Evolutionary conservation across 1,139 yeast genomes (phyloP).

Genomic region (Saccharomycopsis hybrid): DNA sequence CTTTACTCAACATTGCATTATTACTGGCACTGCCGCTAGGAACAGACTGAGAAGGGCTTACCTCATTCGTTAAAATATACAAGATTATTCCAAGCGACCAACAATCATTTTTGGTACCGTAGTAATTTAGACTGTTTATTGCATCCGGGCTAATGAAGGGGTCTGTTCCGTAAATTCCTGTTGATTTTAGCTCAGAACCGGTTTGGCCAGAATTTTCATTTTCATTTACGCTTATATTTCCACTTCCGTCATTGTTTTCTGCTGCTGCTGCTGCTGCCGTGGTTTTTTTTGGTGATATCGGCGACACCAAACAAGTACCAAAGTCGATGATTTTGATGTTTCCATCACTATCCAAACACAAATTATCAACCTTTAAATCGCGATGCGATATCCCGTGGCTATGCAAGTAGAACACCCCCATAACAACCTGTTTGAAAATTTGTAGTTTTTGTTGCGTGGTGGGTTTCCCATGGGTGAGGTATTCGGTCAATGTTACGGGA

Average conservation of each 20-base stretch:
- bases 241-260: constrained; percentile 9
- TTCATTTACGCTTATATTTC: neutral
- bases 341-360: constrained; percentile 60
- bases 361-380: constrained; percentile 68
- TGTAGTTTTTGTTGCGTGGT: neutral
- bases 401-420: constrained; percentile 55
- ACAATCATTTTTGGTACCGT: constrained; percentile 60
- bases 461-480: constrained; percentile 3
- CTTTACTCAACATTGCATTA: constrained; percentile 1
- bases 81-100: constrained; percentile 51
- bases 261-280: no score
- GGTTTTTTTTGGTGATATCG: neutral
- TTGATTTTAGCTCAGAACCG: constrained; percentile 73
- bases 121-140: constrained; percentile 44
- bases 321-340: constrained; percentile 70
- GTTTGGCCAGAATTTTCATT: constrained; percentile 69
- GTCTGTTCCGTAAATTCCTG: constrained; percentile 63
- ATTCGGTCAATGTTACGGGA: constrained; percentile 12
- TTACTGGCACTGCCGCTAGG: neutral
- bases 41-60: neutral
- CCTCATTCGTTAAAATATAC: constrained; percentile 27
- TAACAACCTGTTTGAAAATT: constrained; percentile 50
- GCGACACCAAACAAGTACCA: constrained; percentile 52
- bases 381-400: constrained; percentile 63
- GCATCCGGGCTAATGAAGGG: constrained; percentile 67